phyloP scores from a whole-genome alignment of 805 yeast species.

The Lachancea waltii region DNA sequence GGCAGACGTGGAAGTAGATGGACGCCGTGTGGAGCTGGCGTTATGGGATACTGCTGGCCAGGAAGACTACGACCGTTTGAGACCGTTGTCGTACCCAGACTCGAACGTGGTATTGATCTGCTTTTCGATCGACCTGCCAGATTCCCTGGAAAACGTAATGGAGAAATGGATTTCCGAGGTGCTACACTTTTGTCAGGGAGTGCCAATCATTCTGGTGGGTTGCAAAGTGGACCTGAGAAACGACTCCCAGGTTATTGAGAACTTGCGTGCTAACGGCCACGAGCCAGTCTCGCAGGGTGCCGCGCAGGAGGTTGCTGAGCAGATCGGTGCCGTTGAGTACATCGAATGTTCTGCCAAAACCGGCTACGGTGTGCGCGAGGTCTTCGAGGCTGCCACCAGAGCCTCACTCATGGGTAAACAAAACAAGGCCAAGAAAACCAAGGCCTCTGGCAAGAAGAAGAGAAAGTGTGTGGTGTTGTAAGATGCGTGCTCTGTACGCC shows the following conservation, averaged over 20 bases:
- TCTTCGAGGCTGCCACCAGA: constrained; percentile 86
- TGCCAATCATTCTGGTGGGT: constrained; percentile 87
- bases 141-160: constrained; percentile 85
- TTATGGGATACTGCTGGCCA: constrained; percentile 99
- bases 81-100: constrained; percentile 87
- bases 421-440: constrained; percentile 20
- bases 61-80: constrained; percentile 90
- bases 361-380: constrained; percentile 90
- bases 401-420: constrained; percentile 57
- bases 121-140: constrained; percentile 85
- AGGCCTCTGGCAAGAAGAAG: constrained; percentile 18
- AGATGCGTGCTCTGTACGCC: too few species aligned
- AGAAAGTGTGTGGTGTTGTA: constrained; percentile 19
- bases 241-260: constrained; percentile 70
- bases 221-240: constrained; percentile 85
- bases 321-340: constrained; percentile 74
- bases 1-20: constrained; percentile 88
- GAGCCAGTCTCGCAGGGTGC: constrained; percentile 33
- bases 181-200: constrained; percentile 86
- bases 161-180: constrained; percentile 95
- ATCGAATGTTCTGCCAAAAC: constrained; percentile 84
- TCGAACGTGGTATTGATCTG: constrained; percentile 86
- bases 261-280: constrained; percentile 41
- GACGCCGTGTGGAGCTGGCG: constrained; percentile 86
- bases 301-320: constrained; percentile 64